A percentile compares a stretch with the other conserved stretches of the same genome.
These are phyloP conservation scores for Suillus subluteus DNA, from an alignment of 768 basidiomycete species.

Conservation along the genomic window DNA sequence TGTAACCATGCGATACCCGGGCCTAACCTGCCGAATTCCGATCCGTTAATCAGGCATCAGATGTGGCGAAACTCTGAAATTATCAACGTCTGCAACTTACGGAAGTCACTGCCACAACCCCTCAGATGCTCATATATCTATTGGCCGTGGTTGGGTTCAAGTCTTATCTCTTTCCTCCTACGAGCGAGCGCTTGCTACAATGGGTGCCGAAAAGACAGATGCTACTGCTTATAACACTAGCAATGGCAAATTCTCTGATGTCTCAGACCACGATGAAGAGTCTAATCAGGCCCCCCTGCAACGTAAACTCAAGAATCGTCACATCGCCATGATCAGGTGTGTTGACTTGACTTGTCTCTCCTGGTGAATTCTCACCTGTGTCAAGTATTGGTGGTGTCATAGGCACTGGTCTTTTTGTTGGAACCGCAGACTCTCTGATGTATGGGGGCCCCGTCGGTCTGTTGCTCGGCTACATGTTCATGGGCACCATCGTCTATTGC, in stretches of 20 bases:
- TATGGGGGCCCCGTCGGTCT: constrained; percentile 77
- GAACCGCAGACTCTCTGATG: constrained; percentile 55
- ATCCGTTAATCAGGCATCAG: neutral
- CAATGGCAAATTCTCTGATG: constrained; percentile 16
- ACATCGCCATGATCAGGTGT: constrained; percentile 82
- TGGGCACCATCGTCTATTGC: constrained; percentile 70
- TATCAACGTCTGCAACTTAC: no score
- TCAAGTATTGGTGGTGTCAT: constrained; percentile 64
- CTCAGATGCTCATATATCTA: no score
- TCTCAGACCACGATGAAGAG: constrained; percentile 29
- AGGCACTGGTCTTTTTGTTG: constrained; percentile 70
- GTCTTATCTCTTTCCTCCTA: constrained; percentile 1
- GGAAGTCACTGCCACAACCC: no score
- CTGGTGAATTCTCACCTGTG: neutral
- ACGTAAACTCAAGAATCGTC: constrained; percentile 74
- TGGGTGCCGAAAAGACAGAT: constrained; percentile 28
- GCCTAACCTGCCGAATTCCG: neutral
- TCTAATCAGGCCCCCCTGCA: constrained; percentile 36
- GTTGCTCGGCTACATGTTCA: constrained; percentile 65
- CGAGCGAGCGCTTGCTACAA: neutral
- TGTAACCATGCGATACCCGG: neutral
- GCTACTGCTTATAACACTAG: neutral
- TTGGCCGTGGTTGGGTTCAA: neutral
- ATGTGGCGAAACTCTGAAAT: neutral
- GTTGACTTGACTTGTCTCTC: constrained; percentile 7